phyloP scores from a whole-genome alignment of 257 asterid species.

The Catharanthus roseus region DNA sequence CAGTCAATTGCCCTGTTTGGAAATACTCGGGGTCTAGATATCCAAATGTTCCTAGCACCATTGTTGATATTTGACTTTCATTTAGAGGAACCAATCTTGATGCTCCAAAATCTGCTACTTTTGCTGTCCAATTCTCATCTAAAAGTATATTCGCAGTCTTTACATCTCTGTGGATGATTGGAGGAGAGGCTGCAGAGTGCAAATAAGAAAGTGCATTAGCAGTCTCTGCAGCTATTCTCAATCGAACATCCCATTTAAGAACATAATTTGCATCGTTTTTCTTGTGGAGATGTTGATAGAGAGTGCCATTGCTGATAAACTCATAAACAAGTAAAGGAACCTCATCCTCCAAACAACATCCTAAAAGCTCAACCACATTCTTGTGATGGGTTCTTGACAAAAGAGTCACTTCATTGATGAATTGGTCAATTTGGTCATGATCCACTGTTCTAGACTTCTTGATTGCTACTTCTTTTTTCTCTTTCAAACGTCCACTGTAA shows the following conservation, averaged over 20 bases:
- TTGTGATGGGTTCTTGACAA: background rate
- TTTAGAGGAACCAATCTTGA: constrained; percentile 19
- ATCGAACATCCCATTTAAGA: background rate
- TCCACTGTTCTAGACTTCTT: background rate
- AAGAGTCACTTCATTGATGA: background rate
- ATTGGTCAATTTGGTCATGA: background rate
- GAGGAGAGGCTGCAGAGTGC: constrained; percentile 31
- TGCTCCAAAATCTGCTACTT: background rate
- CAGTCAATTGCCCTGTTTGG: constrained; percentile 22
- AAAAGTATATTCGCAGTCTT: constrained; percentile 30
- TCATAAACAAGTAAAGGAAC: background rate
- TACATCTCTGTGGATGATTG: constrained; percentile 41
- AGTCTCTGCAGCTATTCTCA: constrained; percentile 13
- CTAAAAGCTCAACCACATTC: background rate
- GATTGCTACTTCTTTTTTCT: constrained; percentile 1
- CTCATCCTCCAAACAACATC: background rate
- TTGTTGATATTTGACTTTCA: constrained; percentile 17
- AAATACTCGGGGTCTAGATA: constrained; percentile 39
- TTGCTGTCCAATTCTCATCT: background rate
- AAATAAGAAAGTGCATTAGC: constrained; percentile 30
- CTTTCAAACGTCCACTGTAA: constrained; percentile 14
- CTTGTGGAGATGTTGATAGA: background rate
- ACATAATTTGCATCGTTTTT: background rate
- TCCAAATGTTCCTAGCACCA: constrained; percentile 37
- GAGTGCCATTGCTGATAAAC: background rate